phyloP scores from a whole-genome alignment of 1,139 yeast species.

The Blastobotrys capitulatus region DNA sequence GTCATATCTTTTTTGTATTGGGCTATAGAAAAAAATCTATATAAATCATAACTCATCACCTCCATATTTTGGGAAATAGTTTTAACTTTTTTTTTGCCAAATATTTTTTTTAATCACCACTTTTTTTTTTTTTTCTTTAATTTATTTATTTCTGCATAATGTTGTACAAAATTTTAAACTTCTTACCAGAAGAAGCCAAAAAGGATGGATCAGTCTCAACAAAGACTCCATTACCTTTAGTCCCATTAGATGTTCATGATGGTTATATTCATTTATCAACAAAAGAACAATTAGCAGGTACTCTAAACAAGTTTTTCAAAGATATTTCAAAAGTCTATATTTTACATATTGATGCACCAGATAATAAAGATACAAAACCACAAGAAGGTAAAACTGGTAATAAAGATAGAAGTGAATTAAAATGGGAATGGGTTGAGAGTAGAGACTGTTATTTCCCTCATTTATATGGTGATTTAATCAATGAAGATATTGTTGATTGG shows the following conservation, averaged over 20 bases:
- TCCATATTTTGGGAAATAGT: too few relatives aligned
- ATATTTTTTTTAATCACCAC: too few relatives aligned
- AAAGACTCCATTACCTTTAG: conserved; percentile 24
- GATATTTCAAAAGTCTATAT: conserved; percentile 21
- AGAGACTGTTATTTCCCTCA: conserved; percentile 27
- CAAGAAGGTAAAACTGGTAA: conserved; percentile 27
- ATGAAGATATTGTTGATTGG: conserved; percentile 24
- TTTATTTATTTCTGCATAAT: conserved; percentile 8
- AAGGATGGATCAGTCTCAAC: conserved; percentile 22
- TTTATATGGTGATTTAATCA: conserved; percentile 27
- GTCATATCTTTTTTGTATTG: too few relatives aligned
- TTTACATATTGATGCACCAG: conserved; percentile 25
- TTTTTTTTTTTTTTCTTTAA: too few relatives aligned
- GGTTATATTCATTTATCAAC: conserved; percentile 31
- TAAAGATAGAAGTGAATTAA: conserved; percentile 22
- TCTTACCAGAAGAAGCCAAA: conserved; percentile 26
- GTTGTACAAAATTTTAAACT: conserved; percentile 27
- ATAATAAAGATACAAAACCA: conserved; percentile 18
- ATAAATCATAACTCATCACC: too few relatives aligned
- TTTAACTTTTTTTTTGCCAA: too few relatives aligned
- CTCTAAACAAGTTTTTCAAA: conserved; percentile 24
- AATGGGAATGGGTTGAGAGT: conserved; percentile 29
- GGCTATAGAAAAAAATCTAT: too few relatives aligned
- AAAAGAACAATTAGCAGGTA: conserved; percentile 23
- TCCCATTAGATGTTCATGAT: conserved; percentile 27